Percentiles rank a stretch among this genome's conserved stretches.
Conservation (phyloP, 1,139 yeast genomes). For the Hyphopichia wangnamkhiaoensis region DNA sequence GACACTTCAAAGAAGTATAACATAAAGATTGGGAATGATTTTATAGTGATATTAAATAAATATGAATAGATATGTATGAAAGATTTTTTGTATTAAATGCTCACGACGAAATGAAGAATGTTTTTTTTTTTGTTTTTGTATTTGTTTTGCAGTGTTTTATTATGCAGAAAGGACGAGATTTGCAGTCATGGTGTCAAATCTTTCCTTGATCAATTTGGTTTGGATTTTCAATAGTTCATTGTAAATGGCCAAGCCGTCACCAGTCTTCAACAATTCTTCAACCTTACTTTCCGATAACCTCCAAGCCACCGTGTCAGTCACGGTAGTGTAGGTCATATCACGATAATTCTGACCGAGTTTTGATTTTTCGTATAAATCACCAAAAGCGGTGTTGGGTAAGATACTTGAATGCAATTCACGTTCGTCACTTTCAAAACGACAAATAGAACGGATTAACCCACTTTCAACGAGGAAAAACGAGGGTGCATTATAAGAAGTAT, state of each 20-base stretch:
- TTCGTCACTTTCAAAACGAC: conserved; percentile 53
- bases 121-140: no score
- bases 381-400: conserved; percentile 89
- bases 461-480: conserved; percentile 72
- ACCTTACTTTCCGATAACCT: conserved; percentile 52
- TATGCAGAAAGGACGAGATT: conserved; percentile 60
- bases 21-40: no score
- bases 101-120: no score
- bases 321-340: conserved; percentile 47
- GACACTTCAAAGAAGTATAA: no score
- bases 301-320: conserved; percentile 71
- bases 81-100: no score
- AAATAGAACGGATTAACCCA: conserved; percentile 69
- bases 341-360: conserved; percentile 32
- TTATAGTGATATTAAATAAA: no score
- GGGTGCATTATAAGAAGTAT: conserved; percentile 40
- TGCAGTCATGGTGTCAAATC: conserved; percentile 73
- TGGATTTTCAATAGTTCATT: conserved; percentile 69
- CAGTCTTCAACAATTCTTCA: conserved; percentile 39
- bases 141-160: not conserved
- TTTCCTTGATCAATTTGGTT: conserved; percentile 64
- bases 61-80: no score
- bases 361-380: conserved; percentile 52
- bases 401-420: conserved; percentile 73
- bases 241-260: conserved; percentile 55